A percentile compares a stretch with the other conserved stretches of the same genome.
Evolutionary conservation across 805 yeast genomes (phyloP).

Genomic region (Schwanniomyces occidentalis): DNA sequence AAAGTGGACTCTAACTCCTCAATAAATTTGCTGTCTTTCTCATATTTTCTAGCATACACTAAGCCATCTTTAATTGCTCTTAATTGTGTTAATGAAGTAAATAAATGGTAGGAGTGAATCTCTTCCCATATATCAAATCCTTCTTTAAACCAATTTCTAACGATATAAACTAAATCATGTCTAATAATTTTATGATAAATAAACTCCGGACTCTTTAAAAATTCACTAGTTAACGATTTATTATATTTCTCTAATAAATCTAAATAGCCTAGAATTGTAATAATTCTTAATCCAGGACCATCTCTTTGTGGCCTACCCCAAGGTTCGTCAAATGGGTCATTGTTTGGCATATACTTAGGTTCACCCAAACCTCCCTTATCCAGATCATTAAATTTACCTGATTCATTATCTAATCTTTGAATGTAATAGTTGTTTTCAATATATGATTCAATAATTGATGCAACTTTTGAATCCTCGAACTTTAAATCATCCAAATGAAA

Average conservation of each 20-base stretch:
- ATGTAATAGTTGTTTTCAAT: constrained; percentile 56
- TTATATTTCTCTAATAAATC: constrained; percentile 37
- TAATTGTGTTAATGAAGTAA: constrained; percentile 74
- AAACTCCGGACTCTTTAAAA: constrained; percentile 28
- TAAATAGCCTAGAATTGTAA: constrained; percentile 61
- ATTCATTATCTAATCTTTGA: constrained; percentile 67
- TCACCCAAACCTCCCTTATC: constrained; percentile 71
- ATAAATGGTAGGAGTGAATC: constrained; percentile 69
- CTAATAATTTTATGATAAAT: constrained; percentile 56
- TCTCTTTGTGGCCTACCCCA: constrained; percentile 98
- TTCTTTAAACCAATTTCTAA: constrained; percentile 56
- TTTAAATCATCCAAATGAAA: constrained; percentile 49
- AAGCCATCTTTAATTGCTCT: constrained; percentile 65
- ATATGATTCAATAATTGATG: constrained; percentile 52
- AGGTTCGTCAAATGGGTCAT: constrained; percentile 54
- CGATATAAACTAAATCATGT: constrained; percentile 69
- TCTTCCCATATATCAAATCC: constrained; percentile 98
- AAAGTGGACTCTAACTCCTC: constrained; percentile 28
- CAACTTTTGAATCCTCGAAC: constrained; percentile 9
- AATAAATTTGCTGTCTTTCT: constrained; percentile 28
- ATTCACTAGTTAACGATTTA: constrained; percentile 18
- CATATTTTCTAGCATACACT: constrained; percentile 25
- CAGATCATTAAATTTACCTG: constrained; percentile 55
- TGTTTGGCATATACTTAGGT: constrained; percentile 78
- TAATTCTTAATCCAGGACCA: constrained; percentile 84